Base-by-base conservation (phyloP, 2,329 filamentous ascomycete genomes). In the Ceratocystis cacaofunesta region DNA sequence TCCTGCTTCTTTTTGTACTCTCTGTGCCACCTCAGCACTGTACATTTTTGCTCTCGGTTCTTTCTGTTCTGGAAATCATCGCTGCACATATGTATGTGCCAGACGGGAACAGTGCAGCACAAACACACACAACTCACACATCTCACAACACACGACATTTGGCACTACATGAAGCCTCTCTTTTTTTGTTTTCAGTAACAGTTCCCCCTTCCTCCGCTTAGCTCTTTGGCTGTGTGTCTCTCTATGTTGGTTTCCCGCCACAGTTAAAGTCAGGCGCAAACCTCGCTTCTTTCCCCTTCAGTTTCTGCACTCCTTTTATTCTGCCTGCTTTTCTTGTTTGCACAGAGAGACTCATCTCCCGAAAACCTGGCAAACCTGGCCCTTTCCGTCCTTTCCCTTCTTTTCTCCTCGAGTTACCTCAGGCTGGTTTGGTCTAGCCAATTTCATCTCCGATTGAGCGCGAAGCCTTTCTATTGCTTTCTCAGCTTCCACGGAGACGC, bases 281-380 rank as follows among this genome's bases (percentile, higher is more conserved):
- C 48, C 48, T 52, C 48, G 3, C 48, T 52, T 52, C 19, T 22
- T 52, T 52, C 7, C 48, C n/a, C 5, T 10, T 25, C 19, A 10
- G 7, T 19, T 61, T 61, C 36, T 41, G 25, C 22, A 15, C 36
- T 43, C 19, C 19, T n/a, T 61, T 43, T 61, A 17, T 25, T 19
- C 48, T 71, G 72, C 1, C 69, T 76, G 15, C 71, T 74, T 36
- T 70, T 76, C 41, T 10, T 30, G 48, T 25, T 52, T 52, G 48
- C 7, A 19, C n/a, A 25, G 48, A 22, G 48, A 19, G 48, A 19
- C n/a, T 52, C 48, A 52, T 52, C 19, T 52, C 8, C 8, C 3
- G 7, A 22, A 52, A 22, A 52, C 48, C 7, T 12, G 48, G n/a
- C 17, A 19, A 22, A 10, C n/a, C 19, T 48, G 46, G 17, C 17